Conservation (phyloP, 139 green algal genomes). For the Tetradesmus lagerheimii region DNA sequence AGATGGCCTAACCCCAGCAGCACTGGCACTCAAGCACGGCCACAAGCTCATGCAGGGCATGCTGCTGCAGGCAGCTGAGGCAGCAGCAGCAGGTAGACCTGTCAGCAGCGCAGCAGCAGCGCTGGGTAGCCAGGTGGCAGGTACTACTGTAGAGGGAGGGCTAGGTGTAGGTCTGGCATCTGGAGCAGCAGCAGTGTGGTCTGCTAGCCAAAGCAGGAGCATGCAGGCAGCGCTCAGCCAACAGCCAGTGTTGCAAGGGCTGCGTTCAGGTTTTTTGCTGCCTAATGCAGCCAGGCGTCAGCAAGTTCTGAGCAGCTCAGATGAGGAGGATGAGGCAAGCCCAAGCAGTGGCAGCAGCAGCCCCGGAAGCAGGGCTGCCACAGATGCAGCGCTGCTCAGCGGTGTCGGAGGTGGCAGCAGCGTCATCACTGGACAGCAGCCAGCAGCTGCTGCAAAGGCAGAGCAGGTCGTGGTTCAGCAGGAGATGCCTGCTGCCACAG, state of each 20-base stretch:
- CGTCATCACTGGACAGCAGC: background rate
- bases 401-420: background rate
- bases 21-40: background rate
- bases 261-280: background rate
- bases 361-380: background rate
- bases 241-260: background rate
- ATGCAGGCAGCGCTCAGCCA: background rate
- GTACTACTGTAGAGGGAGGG: background rate
- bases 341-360: background rate
- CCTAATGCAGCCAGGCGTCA: background rate
- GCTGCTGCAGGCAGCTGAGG: background rate
- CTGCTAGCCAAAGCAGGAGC: background rate
- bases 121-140: background rate
- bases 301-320: background rate
- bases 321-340: background rate
- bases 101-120: background rate
- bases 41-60: constrained; percentile 18
- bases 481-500: background rate
- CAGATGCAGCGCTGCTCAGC: background rate
- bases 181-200: background rate
- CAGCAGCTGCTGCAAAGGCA: background rate
- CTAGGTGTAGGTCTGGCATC: background rate
- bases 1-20: constrained; percentile 29
- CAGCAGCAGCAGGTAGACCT: background rate
- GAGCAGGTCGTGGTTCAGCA: background rate